Conservation (phyloP, 495 filamentous ascomycete species). For the Aspergillus campestris region DNA sequence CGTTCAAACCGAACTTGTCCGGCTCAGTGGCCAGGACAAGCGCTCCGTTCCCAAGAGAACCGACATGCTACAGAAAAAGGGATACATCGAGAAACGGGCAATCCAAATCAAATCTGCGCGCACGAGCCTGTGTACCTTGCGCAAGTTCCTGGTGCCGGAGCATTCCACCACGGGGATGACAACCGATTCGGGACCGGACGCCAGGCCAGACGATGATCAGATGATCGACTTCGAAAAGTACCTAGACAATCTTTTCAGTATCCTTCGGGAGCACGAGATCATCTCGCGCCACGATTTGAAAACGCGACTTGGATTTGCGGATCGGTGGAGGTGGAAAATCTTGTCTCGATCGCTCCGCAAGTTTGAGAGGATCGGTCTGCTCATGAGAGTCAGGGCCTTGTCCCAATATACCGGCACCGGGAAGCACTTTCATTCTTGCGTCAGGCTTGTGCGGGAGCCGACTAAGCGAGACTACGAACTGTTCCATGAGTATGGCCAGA, state of each 20-base stretch:
- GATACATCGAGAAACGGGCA: conserved; percentile 76
- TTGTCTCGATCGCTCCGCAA: conserved; percentile 61
- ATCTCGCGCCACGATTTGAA: conserved; percentile 56
- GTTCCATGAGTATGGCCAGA: conserved; percentile 37
- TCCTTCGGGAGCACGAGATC: conserved; percentile 35
- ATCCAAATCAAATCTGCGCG: conserved; percentile 54
- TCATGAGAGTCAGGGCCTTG: conserved; percentile 59
- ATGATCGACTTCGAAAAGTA: conserved; percentile 39
- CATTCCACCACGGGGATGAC: conserved; percentile 3
- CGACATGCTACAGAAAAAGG: conserved; percentile 60
- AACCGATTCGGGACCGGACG: conserved; percentile 3
- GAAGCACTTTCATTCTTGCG: conserved; percentile 43
- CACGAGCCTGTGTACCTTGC: conserved; percentile 61
- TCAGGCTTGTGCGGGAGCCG: conserved; percentile 70
- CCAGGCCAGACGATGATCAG: conserved; percentile 2
- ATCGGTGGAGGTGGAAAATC: conserved; percentile 56
- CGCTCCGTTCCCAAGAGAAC: conserved; percentile 79
- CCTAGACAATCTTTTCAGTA: conserved; percentile 35
- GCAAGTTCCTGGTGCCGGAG: conserved; percentile 42
- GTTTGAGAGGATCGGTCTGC: conserved; percentile 57
- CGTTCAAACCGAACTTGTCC: conserved; percentile 68
- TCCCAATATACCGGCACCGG: conserved; percentile 29
- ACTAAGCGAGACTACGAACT: conserved; percentile 53
- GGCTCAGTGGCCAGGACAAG: conserved; percentile 76
- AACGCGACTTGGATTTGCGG: conserved; percentile 48